Evolutionary conservation across 441 rosid species (phyloP).

Genomic region (Populus trichocarpa): DNA sequence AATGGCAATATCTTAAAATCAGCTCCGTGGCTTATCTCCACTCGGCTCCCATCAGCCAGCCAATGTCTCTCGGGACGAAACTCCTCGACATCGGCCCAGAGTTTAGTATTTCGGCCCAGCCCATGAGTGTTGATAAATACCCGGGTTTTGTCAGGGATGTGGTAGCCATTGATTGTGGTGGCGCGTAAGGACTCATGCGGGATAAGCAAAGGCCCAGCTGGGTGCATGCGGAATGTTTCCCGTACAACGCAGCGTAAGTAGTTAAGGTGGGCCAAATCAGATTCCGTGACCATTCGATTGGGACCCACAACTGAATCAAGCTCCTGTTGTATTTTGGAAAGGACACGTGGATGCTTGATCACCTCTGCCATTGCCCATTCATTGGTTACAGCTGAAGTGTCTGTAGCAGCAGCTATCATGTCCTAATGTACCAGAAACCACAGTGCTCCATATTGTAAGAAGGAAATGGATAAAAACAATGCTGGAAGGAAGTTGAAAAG

Average conservation of each 20-base stretch:
- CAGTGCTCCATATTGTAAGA: neutral
- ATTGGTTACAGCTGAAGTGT: slow-evolving; percentile 88
- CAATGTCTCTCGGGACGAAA: slow-evolving; percentile 82
- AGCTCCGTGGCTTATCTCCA: slow-evolving; percentile 87
- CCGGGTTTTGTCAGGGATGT: slow-evolving; percentile 78
- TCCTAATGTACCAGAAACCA: slow-evolving; percentile 36
- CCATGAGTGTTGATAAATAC: slow-evolving; percentile 92
- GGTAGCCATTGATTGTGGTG: slow-evolving; percentile 65
- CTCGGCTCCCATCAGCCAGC: slow-evolving; percentile 53
- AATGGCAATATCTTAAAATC: slow-evolving; percentile 87
- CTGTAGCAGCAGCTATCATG: slow-evolving; percentile 95
- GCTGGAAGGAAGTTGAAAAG: too few relatives aligned
- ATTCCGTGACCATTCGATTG: slow-evolving; percentile 59
- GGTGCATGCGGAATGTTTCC: slow-evolving; percentile 90
- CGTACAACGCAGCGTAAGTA: slow-evolving; percentile 89
- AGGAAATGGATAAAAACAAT: neutral
- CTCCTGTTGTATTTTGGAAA: slow-evolving; percentile 62
- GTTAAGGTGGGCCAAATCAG: slow-evolving; percentile 61
- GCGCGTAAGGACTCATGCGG: slow-evolving; percentile 74
- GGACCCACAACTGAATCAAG: slow-evolving; percentile 62
- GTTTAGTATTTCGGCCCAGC: slow-evolving; percentile 62
- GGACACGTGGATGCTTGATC: slow-evolving; percentile 72
- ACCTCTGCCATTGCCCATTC: slow-evolving; percentile 98
- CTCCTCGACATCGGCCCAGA: slow-evolving; percentile 66
- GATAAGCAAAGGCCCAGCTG: slow-evolving; percentile 86